Evolutionary conservation across 2,329 filamentous ascomycete species (phyloP).

Genomic region (Aspergillus cejpii): DNA sequence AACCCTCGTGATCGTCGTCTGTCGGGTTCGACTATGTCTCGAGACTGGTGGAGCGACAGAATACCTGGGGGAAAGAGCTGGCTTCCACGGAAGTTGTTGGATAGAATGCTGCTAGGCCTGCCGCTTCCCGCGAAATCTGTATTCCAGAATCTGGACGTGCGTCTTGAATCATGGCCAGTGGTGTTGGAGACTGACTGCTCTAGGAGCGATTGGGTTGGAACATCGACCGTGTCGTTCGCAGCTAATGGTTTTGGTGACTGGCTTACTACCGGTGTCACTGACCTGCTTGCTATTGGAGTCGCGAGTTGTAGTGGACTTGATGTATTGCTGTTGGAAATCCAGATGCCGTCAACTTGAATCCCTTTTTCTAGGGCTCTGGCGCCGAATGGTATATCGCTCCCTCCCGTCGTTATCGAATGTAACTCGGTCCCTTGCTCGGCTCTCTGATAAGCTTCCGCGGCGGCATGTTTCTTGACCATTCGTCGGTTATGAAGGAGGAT

Average conservation of each 20-base stretch:
- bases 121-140: background rate
- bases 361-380: constrained; percentile 78
- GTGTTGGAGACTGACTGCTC: constrained; percentile 1
- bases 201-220: constrained; percentile 4
- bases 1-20: constrained; percentile 8
- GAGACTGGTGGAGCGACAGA: background rate
- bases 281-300: constrained; percentile 19
- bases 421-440: constrained; percentile 47
- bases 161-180: constrained; percentile 1
- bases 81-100: constrained; percentile 5
- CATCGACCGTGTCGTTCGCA: background rate
- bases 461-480: constrained; percentile 55
- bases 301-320: constrained; percentile 21
- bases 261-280: constrained; percentile 3
- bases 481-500: constrained; percentile 56
- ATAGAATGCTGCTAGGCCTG: constrained; percentile 3
- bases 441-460: constrained; percentile 61
- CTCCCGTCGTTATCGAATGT: constrained; percentile 47
- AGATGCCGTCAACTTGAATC: constrained; percentile 77
- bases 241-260: background rate
- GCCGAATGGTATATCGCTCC: constrained; percentile 71
- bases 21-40: constrained; percentile 1
- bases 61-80: constrained; percentile 4
- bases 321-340: constrained; percentile 54
- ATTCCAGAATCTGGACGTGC: background rate